Conservation (phyloP, 257 asterid genomes). For the Lantana camara region DNA sequence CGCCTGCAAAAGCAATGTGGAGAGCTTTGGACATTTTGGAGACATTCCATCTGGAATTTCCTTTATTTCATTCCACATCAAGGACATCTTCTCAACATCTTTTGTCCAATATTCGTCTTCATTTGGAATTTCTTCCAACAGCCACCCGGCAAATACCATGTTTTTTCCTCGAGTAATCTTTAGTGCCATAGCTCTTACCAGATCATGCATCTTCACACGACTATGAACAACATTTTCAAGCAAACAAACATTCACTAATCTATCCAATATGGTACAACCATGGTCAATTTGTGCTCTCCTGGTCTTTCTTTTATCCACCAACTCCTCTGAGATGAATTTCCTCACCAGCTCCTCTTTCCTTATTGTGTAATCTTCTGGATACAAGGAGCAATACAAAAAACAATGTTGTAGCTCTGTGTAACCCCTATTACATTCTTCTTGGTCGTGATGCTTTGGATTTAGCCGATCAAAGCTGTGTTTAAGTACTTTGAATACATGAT, state of each 20-base stretch:
- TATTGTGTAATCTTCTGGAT: conserved; percentile 18
- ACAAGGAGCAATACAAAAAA: conserved; percentile 27
- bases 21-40: too few relatives aligned
- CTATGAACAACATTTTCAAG: not conserved
- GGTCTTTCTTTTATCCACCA: conserved; percentile 24
- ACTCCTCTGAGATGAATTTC: conserved; percentile 19
- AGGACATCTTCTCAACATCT: not conserved
- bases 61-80: not conserved
- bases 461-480: not conserved
- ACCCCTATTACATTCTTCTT: not conserved
- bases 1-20: too few relatives aligned
- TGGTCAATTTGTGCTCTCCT: conserved; percentile 2
- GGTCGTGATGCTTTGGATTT: not conserved
- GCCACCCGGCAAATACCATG: not conserved
- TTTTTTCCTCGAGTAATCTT: not conserved
- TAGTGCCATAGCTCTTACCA: conserved; percentile 30
- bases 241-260: conserved; percentile 26
- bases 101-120: not conserved
- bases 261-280: conserved; percentile 14
- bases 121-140: not conserved
- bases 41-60: too few relatives aligned
- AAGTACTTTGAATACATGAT: not conserved
- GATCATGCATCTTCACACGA: conserved; percentile 31
- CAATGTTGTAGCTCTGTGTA: conserved; percentile 11
- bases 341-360: not conserved